A percentile compares a stretch with the other conserved stretches of the same genome.
phyloP scores from a whole-genome alignment of 2,329 filamentous ascomycete genomes.

The Colletotrichum godetiae region DNA sequence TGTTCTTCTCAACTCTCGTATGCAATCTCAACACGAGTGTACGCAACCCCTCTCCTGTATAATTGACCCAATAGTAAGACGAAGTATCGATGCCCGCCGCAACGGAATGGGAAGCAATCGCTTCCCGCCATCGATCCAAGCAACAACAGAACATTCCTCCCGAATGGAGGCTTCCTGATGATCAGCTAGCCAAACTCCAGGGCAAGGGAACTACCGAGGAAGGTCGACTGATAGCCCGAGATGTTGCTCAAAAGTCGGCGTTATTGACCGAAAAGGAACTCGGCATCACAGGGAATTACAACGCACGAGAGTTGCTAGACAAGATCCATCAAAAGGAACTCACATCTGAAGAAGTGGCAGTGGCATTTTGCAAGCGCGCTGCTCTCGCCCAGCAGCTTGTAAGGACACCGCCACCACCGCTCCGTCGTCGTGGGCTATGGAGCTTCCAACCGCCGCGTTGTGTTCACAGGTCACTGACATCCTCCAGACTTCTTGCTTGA shows the following conservation, averaged over 20 bases:
- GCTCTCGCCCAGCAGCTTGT: slow-evolving; percentile 43
- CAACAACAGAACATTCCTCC: slow-evolving; percentile 31
- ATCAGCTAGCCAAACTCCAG: slow-evolving; percentile 7
- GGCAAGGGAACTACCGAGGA: slow-evolving; percentile 24
- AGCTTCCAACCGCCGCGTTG: too few species aligned
- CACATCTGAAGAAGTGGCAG: slow-evolving; percentile 40
- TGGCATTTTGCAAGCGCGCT: slow-evolving; percentile 43
- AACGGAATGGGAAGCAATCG: slow-evolving; percentile 27
- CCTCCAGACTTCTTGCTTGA: slow-evolving; percentile 50
- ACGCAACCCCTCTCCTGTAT: too few species aligned
- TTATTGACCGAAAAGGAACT: slow-evolving; percentile 38
- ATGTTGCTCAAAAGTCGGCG: slow-evolving; percentile 17
- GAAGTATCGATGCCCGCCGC: neutral
- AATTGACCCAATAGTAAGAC: too few species aligned
- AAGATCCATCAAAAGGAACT: slow-evolving; percentile 35
- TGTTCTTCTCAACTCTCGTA: neutral
- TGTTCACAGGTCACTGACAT: neutral
- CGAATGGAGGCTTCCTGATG: slow-evolving; percentile 28
- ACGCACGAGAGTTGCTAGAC: slow-evolving; percentile 31
- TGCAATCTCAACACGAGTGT: neutral
- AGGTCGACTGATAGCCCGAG: slow-evolving; percentile 29
- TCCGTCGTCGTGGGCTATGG: neutral
- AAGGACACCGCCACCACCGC: neutral
- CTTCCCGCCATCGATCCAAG: slow-evolving; percentile 25
- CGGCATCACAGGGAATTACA: slow-evolving; percentile 38